Percentiles rank a stretch among this genome's conserved stretches.
Evolutionary conservation across 2,329 filamentous ascomycete genomes (phyloP).

Genomic region (Beauveria australis): DNA sequence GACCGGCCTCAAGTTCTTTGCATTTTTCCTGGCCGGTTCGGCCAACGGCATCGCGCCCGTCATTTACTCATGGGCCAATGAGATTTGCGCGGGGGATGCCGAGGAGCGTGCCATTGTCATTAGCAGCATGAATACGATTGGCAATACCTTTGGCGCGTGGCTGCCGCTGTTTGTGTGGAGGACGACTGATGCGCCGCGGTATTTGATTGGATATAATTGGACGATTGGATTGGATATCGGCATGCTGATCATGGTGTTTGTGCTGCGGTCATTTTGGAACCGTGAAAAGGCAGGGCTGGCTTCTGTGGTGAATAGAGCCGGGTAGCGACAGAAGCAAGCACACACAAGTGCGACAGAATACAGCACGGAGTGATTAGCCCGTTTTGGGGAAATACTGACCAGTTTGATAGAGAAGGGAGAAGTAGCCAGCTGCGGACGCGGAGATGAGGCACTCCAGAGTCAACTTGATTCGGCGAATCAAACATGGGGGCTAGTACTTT

Average conservation of each 20-base stretch:
- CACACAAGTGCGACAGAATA: no score
- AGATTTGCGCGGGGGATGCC: conserved; percentile 34
- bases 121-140: conserved; percentile 38
- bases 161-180: conserved; percentile 30
- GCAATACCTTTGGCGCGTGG: conserved; percentile 35
- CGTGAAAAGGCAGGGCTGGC: background rate
- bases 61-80: conserved; percentile 39
- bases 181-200: conserved; percentile 27
- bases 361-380: no score
- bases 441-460: no score
- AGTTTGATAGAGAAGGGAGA: no score
- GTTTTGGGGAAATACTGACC: no score
- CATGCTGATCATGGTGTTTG: conserved; percentile 16
- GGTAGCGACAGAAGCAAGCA: background rate
- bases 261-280: conserved; percentile 10
- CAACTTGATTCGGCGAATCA: no score
- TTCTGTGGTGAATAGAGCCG: background rate
- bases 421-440: no score
- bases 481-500: no score
- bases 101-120: conserved; percentile 41
- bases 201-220: conserved; percentile 28
- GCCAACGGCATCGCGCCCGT: conserved; percentile 21
- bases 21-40: conserved; percentile 26
- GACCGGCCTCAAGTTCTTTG: conserved; percentile 25
- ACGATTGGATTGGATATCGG: conserved; percentile 20